Percentiles rank a stretch among this genome's conserved stretches.
Conservation (phyloP, 345 rosid species). For the Microthlaspi erraticum region DNA sequence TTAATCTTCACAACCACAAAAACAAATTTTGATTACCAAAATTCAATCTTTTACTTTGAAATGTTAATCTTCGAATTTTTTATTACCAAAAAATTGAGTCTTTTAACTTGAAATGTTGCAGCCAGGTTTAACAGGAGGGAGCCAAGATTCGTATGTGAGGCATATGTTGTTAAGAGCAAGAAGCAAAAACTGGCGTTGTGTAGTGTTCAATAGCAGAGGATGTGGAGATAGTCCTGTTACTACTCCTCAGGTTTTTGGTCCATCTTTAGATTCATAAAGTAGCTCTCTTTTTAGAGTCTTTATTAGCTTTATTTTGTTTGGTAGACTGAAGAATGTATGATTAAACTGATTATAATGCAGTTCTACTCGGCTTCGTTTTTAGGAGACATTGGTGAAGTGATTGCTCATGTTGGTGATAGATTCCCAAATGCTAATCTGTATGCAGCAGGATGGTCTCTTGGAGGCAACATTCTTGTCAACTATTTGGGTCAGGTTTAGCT, state of each 20-base stretch:
- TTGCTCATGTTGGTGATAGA: slow-evolving; percentile 56
- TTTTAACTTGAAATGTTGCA: slow-evolving; percentile 36
- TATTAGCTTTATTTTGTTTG: not conserved
- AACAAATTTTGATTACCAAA: too few species aligned
- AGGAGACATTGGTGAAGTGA: slow-evolving; percentile 81
- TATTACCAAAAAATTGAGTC: not conserved
- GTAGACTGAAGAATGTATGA: slow-evolving; percentile 30
- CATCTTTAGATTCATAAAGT: slow-evolving; percentile 16
- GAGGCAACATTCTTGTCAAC: slow-evolving; percentile 89
- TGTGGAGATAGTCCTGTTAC: slow-evolving; percentile 86
- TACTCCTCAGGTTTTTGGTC: slow-evolving; percentile 67
- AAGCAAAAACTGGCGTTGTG: slow-evolving; percentile 83
- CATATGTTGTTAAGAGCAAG: slow-evolving; percentile 70
- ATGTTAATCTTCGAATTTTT: not conserved
- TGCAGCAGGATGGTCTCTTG: slow-evolving; percentile 97
- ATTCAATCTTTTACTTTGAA: too few species aligned
- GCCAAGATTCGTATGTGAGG: slow-evolving; percentile 83
- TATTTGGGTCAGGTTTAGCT: slow-evolving; percentile 75
- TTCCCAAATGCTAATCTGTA: slow-evolving; percentile 83
- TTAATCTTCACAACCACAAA: too few species aligned
- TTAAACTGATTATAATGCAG: slow-evolving; percentile 56
- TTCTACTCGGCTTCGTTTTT: slow-evolving; percentile 97
- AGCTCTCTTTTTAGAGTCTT: not conserved
- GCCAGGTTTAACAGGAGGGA: slow-evolving; percentile 96
- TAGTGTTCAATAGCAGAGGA: slow-evolving; percentile 90